Conservation (phyloP, 768 basidiomycete genomes). For the Nidula microcarpa region DNA sequence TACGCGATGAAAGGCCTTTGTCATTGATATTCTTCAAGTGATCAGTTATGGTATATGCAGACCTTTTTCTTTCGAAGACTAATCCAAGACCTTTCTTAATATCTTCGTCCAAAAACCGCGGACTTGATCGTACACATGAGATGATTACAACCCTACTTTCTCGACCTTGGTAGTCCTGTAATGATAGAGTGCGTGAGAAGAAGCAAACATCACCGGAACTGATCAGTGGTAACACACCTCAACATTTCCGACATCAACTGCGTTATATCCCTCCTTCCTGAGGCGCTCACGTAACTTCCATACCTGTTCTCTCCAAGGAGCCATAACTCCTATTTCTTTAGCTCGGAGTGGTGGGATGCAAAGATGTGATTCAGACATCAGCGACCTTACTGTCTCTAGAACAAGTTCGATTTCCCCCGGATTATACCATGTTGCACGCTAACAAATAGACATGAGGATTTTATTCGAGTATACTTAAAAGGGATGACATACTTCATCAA, state of each 20-base stretch:
- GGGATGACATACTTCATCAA: conserved; percentile 35
- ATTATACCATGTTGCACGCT: conserved; percentile 51
- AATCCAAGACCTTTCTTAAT: conserved; percentile 40
- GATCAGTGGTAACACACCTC: conserved; percentile 27
- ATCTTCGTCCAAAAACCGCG: conserved; percentile 46
- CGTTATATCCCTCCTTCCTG: conserved; percentile 33
- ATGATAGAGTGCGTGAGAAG: too few relatives aligned
- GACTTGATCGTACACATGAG: conserved; percentile 44
- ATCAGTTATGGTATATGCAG: neutral
- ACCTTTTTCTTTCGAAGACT: conserved; percentile 45
- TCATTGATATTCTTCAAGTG: neutral
- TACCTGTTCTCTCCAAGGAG: conserved; percentile 51
- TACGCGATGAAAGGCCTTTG: conserved; percentile 7
- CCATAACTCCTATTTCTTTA: conserved; percentile 46
- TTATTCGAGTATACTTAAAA: too few relatives aligned
- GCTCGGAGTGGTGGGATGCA: conserved; percentile 37
- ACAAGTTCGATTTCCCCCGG: conserved; percentile 39
- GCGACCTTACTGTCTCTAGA: conserved; percentile 32
- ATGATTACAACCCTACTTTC: conserved; percentile 49
- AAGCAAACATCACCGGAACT: too few relatives aligned
- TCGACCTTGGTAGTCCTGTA: conserved; percentile 47
- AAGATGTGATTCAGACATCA: conserved; percentile 28
- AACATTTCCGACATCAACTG: conserved; percentile 50
- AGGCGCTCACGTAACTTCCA: conserved; percentile 45
- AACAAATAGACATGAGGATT: neutral